Evolutionary conservation across 106 monocot genomes (phyloP), one percentile per base, ranked within the genome.

Genomic region (Dendrobium nobile): DNA sequence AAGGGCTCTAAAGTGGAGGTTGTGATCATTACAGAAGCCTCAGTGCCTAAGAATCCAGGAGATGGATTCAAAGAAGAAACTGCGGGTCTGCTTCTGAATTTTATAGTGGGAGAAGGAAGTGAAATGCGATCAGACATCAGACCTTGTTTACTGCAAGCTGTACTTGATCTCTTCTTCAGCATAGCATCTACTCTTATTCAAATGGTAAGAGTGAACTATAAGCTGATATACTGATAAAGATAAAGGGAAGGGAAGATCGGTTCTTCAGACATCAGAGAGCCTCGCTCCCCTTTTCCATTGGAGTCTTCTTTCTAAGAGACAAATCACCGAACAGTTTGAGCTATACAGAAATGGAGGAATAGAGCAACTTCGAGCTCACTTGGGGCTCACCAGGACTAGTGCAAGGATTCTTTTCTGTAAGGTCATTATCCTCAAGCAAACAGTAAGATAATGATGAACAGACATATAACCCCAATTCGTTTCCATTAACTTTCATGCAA

Each of bases 1-100:
- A 84, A 82, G 72, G 54, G 72, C 48, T 83, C 91, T 22, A 88
- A 77, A 26, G 80, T 82, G 42, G 86, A 73, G 40, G 33, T 42
- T 42, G 73, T 16, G 41, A 40, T 73, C 73, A 17, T 73, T 16
- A 18, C 41, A 73, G 73, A 17, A 41, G 67, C 41, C 16, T 73
- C 73, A 16, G 7, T 37, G 37, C 15, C 13, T 41, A 17, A 41
- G 41, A 73, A 73, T 37, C 15, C 33, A 40, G 33, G 5, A 2
- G 73, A 73, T 41, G 73, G 73, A 73, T 41, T 40, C 41, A 41
- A 40, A 41, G 73, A 73, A 13, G 73, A 37, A 73, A 17, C 81
- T 43, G 90, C 5, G 73, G 73, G 5, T 73, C 41, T 41, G 37
- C 2, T 73, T 40, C 16, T 40, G 73, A 73, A 41, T 40, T 73